A percentile compares a stretch with the other conserved stretches of the same genome.
Evolutionary conservation across 768 basidiomycete genomes (phyloP).

Genomic region (Macrolepiota albuminosa): DNA sequence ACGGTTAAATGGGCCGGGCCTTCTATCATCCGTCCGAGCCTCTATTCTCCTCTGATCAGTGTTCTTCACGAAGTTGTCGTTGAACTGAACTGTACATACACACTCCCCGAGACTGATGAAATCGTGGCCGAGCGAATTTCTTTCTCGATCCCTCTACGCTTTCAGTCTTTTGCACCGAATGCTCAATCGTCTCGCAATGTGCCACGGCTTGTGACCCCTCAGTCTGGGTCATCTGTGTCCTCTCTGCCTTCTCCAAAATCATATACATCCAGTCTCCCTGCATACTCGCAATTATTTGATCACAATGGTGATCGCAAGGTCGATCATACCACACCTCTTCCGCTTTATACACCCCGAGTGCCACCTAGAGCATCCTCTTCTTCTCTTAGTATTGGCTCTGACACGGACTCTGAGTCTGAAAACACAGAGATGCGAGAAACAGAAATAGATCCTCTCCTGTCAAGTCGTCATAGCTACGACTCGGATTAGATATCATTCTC

Average conservation of each 20-base stretch:
- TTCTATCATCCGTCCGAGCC: conserved; percentile 38
- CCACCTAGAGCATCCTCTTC: conserved; percentile 6
- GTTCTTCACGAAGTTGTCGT: conserved; percentile 52
- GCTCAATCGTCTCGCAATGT: conserved; percentile 14
- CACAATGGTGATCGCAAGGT: conserved; percentile 68
- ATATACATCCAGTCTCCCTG: conserved; percentile 43
- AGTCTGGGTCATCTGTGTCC: conserved; percentile 6
- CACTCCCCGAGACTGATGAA: conserved; percentile 31
- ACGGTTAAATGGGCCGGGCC: conserved; percentile 35
- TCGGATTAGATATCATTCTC: not conserved
- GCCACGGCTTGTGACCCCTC: conserved; percentile 1
- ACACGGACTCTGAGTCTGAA: not conserved
- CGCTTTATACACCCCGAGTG: conserved; percentile 50
- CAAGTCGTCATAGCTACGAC: not conserved
- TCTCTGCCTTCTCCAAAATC: conserved; percentile 15
- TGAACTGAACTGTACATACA: conserved; percentile 54
- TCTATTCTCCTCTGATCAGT: conserved; percentile 49
- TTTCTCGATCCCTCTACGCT: conserved; percentile 48
- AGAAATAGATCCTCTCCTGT: conserved; percentile 2
- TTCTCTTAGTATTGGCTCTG: not conserved
- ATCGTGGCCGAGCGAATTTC: conserved; percentile 29
- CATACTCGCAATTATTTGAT: conserved; percentile 77
- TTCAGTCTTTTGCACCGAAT: conserved; percentile 39
- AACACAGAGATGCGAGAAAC: conserved; percentile 1
- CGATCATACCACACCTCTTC: conserved; percentile 60